Percentiles rank a stretch among this genome's conserved stretches.
Conservation (phyloP, 2,329 filamentous ascomycete species). For the Xenoacremonium recifei region DNA sequence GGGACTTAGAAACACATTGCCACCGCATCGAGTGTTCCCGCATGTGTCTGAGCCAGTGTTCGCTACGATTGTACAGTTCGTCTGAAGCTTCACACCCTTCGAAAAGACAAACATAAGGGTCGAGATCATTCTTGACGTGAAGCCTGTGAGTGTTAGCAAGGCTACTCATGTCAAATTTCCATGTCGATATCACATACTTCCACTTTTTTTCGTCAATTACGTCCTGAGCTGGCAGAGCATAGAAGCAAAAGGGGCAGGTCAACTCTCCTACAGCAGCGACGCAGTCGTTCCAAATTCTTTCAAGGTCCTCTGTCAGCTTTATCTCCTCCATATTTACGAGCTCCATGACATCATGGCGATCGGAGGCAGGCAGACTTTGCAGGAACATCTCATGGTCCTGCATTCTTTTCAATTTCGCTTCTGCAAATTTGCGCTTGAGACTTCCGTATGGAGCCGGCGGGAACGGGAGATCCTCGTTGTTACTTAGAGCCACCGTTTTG, state of each 20-base stretch:
- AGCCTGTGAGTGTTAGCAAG: constrained; percentile 3
- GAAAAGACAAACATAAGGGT: constrained; percentile 19
- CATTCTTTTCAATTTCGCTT: background rate
- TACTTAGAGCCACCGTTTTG: constrained; percentile 2
- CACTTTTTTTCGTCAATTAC: constrained; percentile 11
- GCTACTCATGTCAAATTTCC: background rate
- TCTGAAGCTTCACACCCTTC: constrained; percentile 12
- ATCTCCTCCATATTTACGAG: no score
- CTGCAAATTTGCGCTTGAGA: background rate
- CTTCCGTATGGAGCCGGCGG: constrained; percentile 6
- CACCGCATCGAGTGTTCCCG: constrained; percentile 7
- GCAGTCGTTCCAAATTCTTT: constrained; percentile 12
- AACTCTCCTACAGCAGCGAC: constrained; percentile 6
- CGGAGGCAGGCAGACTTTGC: no score
- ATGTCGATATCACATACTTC: constrained; percentile 5
- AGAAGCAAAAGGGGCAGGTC: constrained; percentile 13
- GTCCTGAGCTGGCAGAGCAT: constrained; percentile 4
- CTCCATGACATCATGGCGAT: no score
- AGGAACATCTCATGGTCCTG: no score
- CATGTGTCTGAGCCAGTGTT: constrained; percentile 11
- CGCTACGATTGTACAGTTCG: constrained; percentile 7
- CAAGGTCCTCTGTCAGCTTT: no score
- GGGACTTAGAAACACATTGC: constrained; percentile 6
- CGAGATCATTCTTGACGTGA: constrained; percentile 16
- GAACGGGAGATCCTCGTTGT: constrained; percentile 4